phyloP scores from a whole-genome alignment of 2,329 filamentous ascomycete genomes.

The Sarocladiaceae sp. region DNA sequence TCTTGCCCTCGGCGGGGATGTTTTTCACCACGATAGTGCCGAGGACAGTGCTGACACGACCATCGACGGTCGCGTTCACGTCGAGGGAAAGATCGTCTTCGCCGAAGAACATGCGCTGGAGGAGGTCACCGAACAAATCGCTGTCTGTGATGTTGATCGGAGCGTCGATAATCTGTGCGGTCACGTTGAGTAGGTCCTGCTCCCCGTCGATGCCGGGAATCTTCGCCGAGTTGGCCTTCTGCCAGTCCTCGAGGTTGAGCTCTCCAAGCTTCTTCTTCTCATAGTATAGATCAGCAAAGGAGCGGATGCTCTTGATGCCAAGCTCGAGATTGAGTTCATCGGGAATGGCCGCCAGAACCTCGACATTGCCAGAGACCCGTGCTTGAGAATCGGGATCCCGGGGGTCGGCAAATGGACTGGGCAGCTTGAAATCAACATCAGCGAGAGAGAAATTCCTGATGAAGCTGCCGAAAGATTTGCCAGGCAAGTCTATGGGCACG shows the following conservation, averaged over 20 bases:
- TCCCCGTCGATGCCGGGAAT: constrained; percentile 51
- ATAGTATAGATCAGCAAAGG: constrained; percentile 78
- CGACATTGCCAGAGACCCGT: constrained; percentile 76
- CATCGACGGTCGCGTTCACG: constrained; percentile 77
- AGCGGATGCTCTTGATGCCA: constrained; percentile 71
- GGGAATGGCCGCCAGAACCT: constrained; percentile 74
- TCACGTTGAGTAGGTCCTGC: constrained; percentile 64
- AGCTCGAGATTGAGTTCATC: constrained; percentile 84
- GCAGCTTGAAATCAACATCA: constrained; percentile 81
- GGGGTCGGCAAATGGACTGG: constrained; percentile 74
- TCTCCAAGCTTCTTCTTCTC: constrained; percentile 72
- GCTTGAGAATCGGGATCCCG: constrained; percentile 69
- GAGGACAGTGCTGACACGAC: constrained; percentile 75
- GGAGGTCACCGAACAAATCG: constrained; percentile 72
- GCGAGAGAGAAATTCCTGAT: constrained; percentile 85
- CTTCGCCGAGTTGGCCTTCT: constrained; percentile 75
- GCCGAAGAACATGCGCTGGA: constrained; percentile 78
- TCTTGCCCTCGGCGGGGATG: constrained; percentile 79
- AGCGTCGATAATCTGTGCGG: constrained; percentile 71
- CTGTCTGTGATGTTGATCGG: constrained; percentile 80
- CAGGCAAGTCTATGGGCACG: constrained; percentile 79
- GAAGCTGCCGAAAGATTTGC: constrained; percentile 73
- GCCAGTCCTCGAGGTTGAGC: constrained; percentile 77
- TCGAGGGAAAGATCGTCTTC: constrained; percentile 64
- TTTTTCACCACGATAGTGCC: constrained; percentile 77